Evolutionary conservation across 306 rosid genomes (phyloP), one percentile per base, ranked within the genome.

Genomic region (Cucumis melo): DNA sequence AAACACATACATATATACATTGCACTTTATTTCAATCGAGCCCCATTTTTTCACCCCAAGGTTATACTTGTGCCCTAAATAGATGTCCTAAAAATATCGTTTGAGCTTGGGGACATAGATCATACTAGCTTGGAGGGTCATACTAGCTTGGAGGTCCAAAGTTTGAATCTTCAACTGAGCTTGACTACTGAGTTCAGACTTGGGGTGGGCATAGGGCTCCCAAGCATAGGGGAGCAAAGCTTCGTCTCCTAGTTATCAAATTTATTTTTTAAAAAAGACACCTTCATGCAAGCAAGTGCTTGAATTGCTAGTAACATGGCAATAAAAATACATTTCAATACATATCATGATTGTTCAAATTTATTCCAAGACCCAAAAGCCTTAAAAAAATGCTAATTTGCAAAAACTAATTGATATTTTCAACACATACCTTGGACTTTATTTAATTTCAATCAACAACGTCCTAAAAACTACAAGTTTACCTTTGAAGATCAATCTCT

Each of bases 401-500:
- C 44, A 62, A 62, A 32, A 32, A 34, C 17, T 4, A 62, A 62
- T 32, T 32, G 44, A 34, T 19, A 34, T 62, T 34, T n/a, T 62
- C 23, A 62, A 32, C 72, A 63, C 70, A 36, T 10, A 19, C 8
- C 50, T 64, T 63, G 17, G 34, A 63, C 36, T 61, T 58, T 34
- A 63, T 63, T 8, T 36, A 66, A 5, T 66, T 39, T 66, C 73
- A 48, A 71, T 15, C 59, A 48, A 34, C 34, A 74, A 55, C 53
- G 36, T 55, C 54, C 32, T 53, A 5, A 53, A 74, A 74, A 36
- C 32, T 59, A 58, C 34, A 27, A 24, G 54, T 78, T 78, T 82
- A 93, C 97, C 96, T 86, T 77, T 78, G 82, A 82, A 84, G 76
- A 79, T 87, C 82, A 73, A 70, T 80, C 84, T 88, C 87, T 78